Conservation (phyloP, 805 yeast species). For the Maudiozyma bulderi region DNA sequence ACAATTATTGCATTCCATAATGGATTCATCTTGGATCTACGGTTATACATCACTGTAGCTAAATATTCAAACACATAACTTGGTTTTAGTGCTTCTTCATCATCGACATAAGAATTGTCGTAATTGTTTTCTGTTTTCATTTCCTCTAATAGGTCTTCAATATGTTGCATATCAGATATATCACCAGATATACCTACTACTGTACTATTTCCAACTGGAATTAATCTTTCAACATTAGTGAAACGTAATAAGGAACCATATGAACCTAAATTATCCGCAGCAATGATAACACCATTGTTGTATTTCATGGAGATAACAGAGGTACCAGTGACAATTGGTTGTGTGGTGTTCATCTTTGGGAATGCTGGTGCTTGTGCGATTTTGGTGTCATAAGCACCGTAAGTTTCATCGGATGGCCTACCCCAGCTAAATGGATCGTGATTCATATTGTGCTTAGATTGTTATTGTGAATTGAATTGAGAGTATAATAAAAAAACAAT, state of each 20-base stretch:
- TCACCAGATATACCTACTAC: slow-evolving; percentile 94
- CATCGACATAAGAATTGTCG: slow-evolving; percentile 40
- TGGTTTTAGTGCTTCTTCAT: slow-evolving; percentile 65
- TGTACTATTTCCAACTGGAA: slow-evolving; percentile 75
- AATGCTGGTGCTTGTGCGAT: slow-evolving; percentile 60
- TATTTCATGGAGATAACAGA: slow-evolving; percentile 89
- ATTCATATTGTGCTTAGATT: slow-evolving; percentile 45
- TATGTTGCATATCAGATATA: slow-evolving; percentile 82
- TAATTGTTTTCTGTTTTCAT: slow-evolving; percentile 71
- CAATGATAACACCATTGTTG: slow-evolving; percentile 81
- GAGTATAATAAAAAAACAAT: no score
- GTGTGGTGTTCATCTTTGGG: slow-evolving; percentile 82
- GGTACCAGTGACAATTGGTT: slow-evolving; percentile 93
- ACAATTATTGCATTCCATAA: slow-evolving; percentile 91
- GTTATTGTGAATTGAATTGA: no score
- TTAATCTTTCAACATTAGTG: slow-evolving; percentile 72
- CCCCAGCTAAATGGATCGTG: slow-evolving; percentile 97
- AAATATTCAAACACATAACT: slow-evolving; percentile 81
- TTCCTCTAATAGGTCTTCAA: slow-evolving; percentile 66
- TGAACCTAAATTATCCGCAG: slow-evolving; percentile 90
- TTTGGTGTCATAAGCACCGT: slow-evolving; percentile 68
- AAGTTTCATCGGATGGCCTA: slow-evolving; percentile 73
- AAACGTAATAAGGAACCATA: slow-evolving; percentile 90
- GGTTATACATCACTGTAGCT: slow-evolving; percentile 70
- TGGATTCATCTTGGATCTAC: slow-evolving; percentile 92